Conservation (phyloP, 768 basidiomycete species). For the Boletus rufocinnamomeus region DNA sequence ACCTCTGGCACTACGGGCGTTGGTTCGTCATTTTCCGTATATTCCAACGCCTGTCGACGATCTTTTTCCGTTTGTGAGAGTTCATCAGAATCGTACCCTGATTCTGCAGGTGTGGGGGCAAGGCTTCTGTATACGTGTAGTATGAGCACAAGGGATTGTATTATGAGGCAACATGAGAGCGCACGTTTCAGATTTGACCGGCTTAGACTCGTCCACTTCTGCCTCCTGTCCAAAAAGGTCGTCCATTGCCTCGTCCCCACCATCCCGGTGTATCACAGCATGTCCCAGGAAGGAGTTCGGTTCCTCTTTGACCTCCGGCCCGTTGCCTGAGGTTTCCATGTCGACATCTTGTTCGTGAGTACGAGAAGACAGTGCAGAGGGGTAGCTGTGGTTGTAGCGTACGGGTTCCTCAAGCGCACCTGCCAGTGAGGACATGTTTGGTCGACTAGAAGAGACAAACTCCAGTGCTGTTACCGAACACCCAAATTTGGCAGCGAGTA, state of each 20-base stretch:
- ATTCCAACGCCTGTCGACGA: conserved; percentile 71
- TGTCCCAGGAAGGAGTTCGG: conserved; percentile 16
- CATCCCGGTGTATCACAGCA: conserved; percentile 17
- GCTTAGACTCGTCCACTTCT: conserved; percentile 39
- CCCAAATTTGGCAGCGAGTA: conserved; percentile 17
- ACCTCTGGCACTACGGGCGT: conserved; percentile 55
- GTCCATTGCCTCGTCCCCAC: conserved; percentile 60
- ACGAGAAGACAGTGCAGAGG: conserved; percentile 8
- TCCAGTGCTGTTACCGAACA: neutral
- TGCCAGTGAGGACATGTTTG: conserved; percentile 59
- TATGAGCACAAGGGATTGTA: conserved; percentile 22
- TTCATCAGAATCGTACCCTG: conserved; percentile 64
- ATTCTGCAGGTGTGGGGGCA: conserved; percentile 39
- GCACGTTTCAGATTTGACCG: conserved; percentile 54
- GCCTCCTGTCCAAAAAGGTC: conserved; percentile 82
- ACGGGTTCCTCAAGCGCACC: conserved; percentile 50
- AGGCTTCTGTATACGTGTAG: conserved; percentile 34
- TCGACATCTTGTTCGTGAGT: conserved; percentile 40
- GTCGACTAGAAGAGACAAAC: neutral
- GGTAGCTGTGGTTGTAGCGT: conserved; percentile 25
- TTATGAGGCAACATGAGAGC: conserved; percentile 5
- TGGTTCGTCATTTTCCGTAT: conserved; percentile 75
- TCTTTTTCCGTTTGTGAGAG: conserved; percentile 61
- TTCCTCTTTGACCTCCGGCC: conserved; percentile 22
- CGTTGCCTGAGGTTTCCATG: conserved; percentile 37